Base-by-base conservation (phyloP, 2,329 filamentous ascomycete species). In the Graphilbum fragrans region DNA sequence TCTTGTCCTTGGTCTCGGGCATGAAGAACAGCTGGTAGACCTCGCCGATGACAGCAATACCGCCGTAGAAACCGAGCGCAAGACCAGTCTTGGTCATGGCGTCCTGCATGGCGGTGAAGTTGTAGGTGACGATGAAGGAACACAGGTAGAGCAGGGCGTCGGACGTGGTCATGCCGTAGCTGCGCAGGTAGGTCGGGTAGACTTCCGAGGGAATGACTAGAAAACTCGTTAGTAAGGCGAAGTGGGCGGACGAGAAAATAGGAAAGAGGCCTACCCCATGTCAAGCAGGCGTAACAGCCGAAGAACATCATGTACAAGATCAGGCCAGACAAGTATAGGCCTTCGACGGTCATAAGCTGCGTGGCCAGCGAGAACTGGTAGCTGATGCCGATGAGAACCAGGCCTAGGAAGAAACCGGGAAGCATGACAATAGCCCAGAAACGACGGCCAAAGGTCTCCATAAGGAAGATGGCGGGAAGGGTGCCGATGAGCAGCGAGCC, bases 381-480 rank as follows among this genome's bases (percentile, higher is more conserved):
- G 35, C 70, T 74, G 17, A 68, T 60, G 5, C 80, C 81, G 45
- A 85, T 77, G 20, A 85, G 63, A 10, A 83, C 58, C 0, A 85
- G 65, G 16, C 80, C 80, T 35, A 84, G 55, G 51, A 85, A 81
- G 66, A 84, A 85, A 0, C 79, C 77, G 0, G 80, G 80, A 33
- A 86, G 62, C 73, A 82, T 85, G 5, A 67, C 68, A 46, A 78
- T 81, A 25, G 80, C 81, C 81, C 80, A 85, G 68, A 84, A 84
- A 4, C 80, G 75, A 19, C 81, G 76, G 12, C 80, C 80, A 38
- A 77, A 84, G 3, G 66, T 72, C 53, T 86, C 81, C 80, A 86
- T 86, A 47, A 73, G 72, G 54, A 82, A 68, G 42, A 80, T 74
- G 1, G 77, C 79, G 0, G 79, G 79, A 27, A 83, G 77, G 0